These are phyloP conservation scores for Mallotus japonicus DNA, from an alignment of 441 rosid genomes.

Conservation along the genomic window DNA sequence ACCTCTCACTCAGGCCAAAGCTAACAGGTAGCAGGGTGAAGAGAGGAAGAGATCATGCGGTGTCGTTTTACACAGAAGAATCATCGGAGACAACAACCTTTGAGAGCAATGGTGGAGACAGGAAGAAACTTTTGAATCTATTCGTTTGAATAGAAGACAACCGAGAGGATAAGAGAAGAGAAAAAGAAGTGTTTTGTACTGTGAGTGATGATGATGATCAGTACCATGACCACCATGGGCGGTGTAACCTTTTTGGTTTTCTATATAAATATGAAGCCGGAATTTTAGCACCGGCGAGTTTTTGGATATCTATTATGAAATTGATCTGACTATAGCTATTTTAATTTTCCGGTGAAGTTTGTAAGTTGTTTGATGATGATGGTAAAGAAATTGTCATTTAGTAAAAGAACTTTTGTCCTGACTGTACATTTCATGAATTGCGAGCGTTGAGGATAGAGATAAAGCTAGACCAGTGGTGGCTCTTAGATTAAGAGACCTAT, in stretches of 20 bases:
- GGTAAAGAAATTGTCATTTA: neutral
- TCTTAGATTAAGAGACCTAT: conserved; percentile 9
- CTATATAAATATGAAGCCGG: conserved; percentile 19
- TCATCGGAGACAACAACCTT: conserved; percentile 38
- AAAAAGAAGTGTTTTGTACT: too few species aligned
- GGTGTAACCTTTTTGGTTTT: conserved; percentile 11
- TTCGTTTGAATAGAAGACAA: conserved; percentile 31
- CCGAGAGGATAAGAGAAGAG: too few species aligned
- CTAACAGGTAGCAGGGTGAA: conserved; percentile 31
- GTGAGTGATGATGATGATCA: neutral
- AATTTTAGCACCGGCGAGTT: conserved; percentile 18
- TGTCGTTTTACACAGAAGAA: conserved; percentile 34
- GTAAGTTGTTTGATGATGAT: neutral
- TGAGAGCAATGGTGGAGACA: conserved; percentile 28
- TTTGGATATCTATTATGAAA: neutral
- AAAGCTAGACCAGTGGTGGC: conserved; percentile 19
- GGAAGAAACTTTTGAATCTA: conserved; percentile 55
- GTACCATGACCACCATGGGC: neutral
- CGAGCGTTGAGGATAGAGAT: neutral
- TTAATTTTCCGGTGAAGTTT: neutral
- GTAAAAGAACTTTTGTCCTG: conserved; percentile 1
- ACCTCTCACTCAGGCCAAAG: conserved; percentile 22
- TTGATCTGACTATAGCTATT: neutral
- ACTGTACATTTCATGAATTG: neutral
- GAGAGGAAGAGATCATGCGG: conserved; percentile 27